Percentiles rank a stretch among this genome's conserved stretches.
These are phyloP conservation scores for Mycena vulgaris DNA, from an alignment of 768 basidiomycete genomes.

Conservation along the genomic window DNA sequence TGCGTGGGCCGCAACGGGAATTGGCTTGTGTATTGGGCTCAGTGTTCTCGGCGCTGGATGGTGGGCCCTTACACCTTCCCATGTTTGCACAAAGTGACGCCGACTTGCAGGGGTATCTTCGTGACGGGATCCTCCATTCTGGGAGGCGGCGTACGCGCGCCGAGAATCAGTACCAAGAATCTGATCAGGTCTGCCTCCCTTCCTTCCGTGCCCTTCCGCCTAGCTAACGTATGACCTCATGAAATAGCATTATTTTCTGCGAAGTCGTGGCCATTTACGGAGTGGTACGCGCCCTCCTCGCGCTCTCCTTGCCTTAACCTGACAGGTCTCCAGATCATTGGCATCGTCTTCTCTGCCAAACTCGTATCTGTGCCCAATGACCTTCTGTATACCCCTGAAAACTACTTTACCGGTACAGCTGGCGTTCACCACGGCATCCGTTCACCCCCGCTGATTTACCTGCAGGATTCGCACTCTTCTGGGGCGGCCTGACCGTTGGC, in stretches of 20 bases:
- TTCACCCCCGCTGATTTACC: not conserved
- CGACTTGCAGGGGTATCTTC: constrained; percentile 89
- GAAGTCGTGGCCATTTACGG: constrained; percentile 99
- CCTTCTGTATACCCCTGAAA: constrained; percentile 85
- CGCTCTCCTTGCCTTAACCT: not conserved
- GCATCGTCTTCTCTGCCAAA: constrained; percentile 95
- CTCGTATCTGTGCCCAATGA: constrained; percentile 72
- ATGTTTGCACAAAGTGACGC: constrained; percentile 17
- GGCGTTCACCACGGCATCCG: not conserved
- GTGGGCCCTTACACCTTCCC: constrained; percentile 61
- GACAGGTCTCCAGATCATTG: constrained; percentile 78
- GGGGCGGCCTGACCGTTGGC: constrained; percentile 96
- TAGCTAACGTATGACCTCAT: not conserved
- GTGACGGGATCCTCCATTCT: constrained; percentile 97
- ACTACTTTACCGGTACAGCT: constrained; percentile 89
- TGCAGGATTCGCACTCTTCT: constrained; percentile 94
- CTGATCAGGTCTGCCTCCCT: constrained; percentile 82
- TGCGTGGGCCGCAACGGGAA: constrained; percentile 91
- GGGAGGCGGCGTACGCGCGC: constrained; percentile 94
- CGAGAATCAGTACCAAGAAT: constrained; percentile 97
- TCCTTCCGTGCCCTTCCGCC: not conserved
- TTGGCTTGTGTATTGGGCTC: constrained; percentile 93
- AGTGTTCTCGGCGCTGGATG: constrained; percentile 97
- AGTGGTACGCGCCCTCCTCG: constrained; percentile 70
- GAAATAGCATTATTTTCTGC: constrained; percentile 94